Base-by-base conservation (phyloP, 768 basidiomycete species). In the Neoboletus brunneissimus region DNA sequence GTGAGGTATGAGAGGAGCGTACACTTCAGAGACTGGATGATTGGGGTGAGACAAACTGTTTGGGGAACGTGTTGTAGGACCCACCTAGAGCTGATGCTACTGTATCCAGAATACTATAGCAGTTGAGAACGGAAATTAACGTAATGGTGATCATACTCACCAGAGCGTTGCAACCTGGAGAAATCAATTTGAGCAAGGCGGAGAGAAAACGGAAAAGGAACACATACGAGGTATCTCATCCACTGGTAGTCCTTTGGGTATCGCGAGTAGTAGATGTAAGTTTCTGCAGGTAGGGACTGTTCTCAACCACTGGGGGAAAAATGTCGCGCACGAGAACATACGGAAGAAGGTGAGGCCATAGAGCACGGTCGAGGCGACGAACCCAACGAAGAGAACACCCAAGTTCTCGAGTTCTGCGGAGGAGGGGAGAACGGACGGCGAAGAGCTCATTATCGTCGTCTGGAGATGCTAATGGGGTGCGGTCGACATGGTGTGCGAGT, bases 291-390 rank as follows among this genome's bases (percentile, higher is more conserved):
- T 11, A 23, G 1, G 16, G 6, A 38, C 20, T 13, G n/a, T 32
- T 13, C 18, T 44, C 16, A 49, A 18, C 10, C 12, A 11, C 2
- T 0, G 7, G 27, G 20, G 4, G 18, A 31, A 52, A 18, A 27
- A 29, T 6, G 13, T 29, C 25, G 9, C 4, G 3, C 18, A 13
- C 18, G 4, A 45, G n/a, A 22, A 63, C 70, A 8, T 49, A 67
- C 70, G 72, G 57, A 72, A 72, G 53, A 72, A 73, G 27, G 72
- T 72, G 35, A 72, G 59, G 32, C 71, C 72, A n/a, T 72, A 73
- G 15, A 72, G 55, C 1, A 69, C 55, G 2, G 62, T 65, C 6
- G 71, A 54, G 7, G 55, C 53, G 11, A 67, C 60, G 43, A 72
- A 72, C 5, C 72, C 71, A 23, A 65, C 5, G 47, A 71, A 72